phyloP scores from a whole-genome alignment of 176 grass and related monocot genomes.

The Eragrostis nindensis region DNA sequence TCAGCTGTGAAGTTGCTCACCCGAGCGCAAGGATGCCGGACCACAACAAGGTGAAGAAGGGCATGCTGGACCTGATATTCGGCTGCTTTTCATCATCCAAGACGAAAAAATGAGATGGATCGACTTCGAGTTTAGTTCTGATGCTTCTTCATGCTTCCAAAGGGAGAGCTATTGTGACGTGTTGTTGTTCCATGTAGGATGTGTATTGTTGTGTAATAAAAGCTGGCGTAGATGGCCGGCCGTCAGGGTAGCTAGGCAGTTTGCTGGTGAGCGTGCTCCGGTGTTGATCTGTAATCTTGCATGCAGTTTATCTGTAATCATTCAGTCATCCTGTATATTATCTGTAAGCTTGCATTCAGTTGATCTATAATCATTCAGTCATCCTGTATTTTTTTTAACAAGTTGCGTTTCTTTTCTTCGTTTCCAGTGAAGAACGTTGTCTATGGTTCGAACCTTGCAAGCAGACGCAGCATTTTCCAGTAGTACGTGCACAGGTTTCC shows the following conservation, averaged over 20 bases:
- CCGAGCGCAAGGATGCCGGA: conserved; percentile 4
- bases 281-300: background rate
- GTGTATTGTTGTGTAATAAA: background rate
- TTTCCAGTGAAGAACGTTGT: too few species aligned
- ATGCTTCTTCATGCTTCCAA: too few species aligned
- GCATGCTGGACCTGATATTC: background rate
- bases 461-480: too few species aligned
- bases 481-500: too few species aligned
- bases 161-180: background rate
- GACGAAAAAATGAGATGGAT: background rate
- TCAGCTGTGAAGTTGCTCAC: background rate
- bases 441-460: too few species aligned
- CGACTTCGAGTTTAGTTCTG: too few species aligned
- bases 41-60: conserved; percentile 44
- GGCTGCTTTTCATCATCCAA: conserved; percentile 36
- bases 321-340: background rate
- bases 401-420: too few species aligned
- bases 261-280: background rate
- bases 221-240: background rate
- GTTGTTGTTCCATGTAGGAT: background rate
- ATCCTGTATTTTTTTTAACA: too few species aligned
- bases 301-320: background rate
- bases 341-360: too few species aligned
- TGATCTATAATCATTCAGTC: too few species aligned
- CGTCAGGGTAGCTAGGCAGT: background rate